Evolutionary conservation across 2,329 filamentous ascomycete species (phyloP), one percentile per base, ranked within the genome.

Genomic region (Paecilomyces fulvus): DNA sequence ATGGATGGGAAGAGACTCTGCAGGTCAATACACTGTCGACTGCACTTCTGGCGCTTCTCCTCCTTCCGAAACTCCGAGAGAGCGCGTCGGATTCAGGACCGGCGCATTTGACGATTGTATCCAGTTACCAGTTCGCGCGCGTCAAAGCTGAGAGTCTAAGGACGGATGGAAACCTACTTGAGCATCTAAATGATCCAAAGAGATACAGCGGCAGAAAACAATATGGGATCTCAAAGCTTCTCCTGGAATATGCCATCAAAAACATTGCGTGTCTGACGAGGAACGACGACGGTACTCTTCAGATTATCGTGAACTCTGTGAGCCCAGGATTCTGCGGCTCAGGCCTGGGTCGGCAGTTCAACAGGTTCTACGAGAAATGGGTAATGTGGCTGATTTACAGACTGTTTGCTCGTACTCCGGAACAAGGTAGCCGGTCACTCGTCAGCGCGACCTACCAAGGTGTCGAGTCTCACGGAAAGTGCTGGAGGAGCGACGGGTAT

Each of bases 1-100:
- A 78, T 30, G 79, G 77, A 5, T 82, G 75, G 70, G 80, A 83
- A 57, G 70, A 76, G 54, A 79, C 75, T 1, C 60, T 86, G 10
- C 82, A 85, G 64, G 79, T 84, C 60, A 85, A 85, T 63, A 73
- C 78, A 1, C 68, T 86, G 1, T 82, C 81, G 2, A 85, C 81
- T 0, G 73, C 77, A 6, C 70, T 84, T 1, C 68, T 86, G 6
- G 80, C 74, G 0, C 59, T 84, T 2, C 65, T 83, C 1, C 70
- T 86, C 10, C 67, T 81, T 1, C 78, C 78, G 0, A 76, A 77
- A 54, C 63, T 82, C 11, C 65, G 68, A 23, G 65, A 62, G 6
- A 72, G 71, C 49, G 70, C 73, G 17, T 63, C 66, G 3, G 52
- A 54, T 1, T 60, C 65, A 2, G 61, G 64, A 0, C 67, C 71